A percentile compares a stretch with the other conserved stretches of the same genome.
phyloP scores from a whole-genome alignment of 2,329 filamentous ascomycete genomes.

The Scleromitrula shiraiana region DNA sequence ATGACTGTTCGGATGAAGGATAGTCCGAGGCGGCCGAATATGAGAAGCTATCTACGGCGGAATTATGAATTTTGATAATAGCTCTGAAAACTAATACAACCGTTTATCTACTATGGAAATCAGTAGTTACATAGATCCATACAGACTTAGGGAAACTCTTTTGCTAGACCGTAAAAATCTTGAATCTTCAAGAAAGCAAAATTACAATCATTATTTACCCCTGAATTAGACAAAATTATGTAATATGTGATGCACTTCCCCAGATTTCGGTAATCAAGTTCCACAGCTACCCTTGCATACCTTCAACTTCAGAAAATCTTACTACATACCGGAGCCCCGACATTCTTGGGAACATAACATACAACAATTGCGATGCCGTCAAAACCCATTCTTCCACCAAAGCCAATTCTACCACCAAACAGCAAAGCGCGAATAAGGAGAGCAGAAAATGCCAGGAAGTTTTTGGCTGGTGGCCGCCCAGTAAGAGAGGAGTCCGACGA shows the following conservation, averaged over 20 bases:
- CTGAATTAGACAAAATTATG: background rate
- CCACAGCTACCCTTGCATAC: background rate
- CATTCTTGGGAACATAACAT: background rate
- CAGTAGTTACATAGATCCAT: too few relatives aligned
- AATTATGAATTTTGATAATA: too few relatives aligned
- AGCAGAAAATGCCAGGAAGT: conserved; percentile 35
- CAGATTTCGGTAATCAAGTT: background rate
- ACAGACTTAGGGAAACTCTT: too few relatives aligned
- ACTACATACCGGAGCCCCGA: conserved; percentile 1
- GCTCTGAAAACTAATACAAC: too few relatives aligned
- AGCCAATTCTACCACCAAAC: conserved; percentile 12
- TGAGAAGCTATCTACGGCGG: too few relatives aligned
- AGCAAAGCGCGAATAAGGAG: conserved; percentile 20
- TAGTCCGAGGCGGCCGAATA: too few relatives aligned
- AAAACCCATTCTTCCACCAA: conserved; percentile 11
- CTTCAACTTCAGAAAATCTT: background rate
- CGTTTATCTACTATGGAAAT: too few relatives aligned
- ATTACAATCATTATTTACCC: too few relatives aligned
- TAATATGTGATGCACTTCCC: background rate
- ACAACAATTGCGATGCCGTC: conserved; percentile 23
- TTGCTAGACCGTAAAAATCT: too few relatives aligned
- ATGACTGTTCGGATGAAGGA: too few relatives aligned
- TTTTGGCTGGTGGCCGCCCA: conserved; percentile 20
- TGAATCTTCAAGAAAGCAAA: too few relatives aligned
- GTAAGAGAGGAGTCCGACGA: conserved; percentile 74